A percentile compares a stretch with the other conserved stretches of the same genome.
Evolutionary conservation across 2,329 filamentous ascomycete genomes (phyloP).

Genomic region (Aspergillus quadrilineatus): DNA sequence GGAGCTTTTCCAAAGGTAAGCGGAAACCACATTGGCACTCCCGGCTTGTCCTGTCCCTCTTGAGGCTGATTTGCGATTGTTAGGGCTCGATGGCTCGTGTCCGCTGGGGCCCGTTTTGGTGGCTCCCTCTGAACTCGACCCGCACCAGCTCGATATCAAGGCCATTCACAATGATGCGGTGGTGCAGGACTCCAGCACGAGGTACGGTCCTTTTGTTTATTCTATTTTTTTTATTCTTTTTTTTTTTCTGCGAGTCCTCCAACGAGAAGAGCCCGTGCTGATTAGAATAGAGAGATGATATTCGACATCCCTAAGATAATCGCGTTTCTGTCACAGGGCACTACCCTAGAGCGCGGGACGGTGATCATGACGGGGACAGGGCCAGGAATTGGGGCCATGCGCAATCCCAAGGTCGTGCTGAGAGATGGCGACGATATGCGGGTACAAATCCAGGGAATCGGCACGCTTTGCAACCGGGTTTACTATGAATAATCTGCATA

Average conservation of each 20-base stretch:
- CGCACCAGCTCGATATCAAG: slow-evolving; percentile 33
- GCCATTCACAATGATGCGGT: slow-evolving; percentile 37
- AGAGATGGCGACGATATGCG: slow-evolving; percentile 41
- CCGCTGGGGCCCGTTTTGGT: slow-evolving; percentile 42
- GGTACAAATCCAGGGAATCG: slow-evolving; percentile 40
- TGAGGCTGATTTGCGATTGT: neutral
- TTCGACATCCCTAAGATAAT: slow-evolving; percentile 40
- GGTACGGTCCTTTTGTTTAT: neutral
- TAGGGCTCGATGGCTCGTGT: slow-evolving; percentile 33
- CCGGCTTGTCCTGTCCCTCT: neutral
- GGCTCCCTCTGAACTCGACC: slow-evolving; percentile 32
- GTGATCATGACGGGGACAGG: slow-evolving; percentile 45
- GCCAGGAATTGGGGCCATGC: slow-evolving; percentile 45
- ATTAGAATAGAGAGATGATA: slow-evolving; percentile 34
- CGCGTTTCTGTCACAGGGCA: slow-evolving; percentile 39
- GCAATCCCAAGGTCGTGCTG: slow-evolving; percentile 42
- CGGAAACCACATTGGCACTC: too few relatives aligned
- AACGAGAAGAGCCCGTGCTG: neutral
- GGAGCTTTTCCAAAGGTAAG: slow-evolving; percentile 35
- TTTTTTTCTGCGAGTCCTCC: neutral
- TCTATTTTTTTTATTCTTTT: neutral
- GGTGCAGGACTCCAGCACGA: slow-evolving; percentile 30
- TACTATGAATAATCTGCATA: slow-evolving; percentile 29
- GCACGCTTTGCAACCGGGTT: slow-evolving; percentile 40
- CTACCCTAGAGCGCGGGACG: slow-evolving; percentile 40